Percentiles rank a stretch among this genome's conserved stretches.
phyloP scores from a whole-genome alignment of 441 rosid genomes.

The Euphorbia celastroides region DNA sequence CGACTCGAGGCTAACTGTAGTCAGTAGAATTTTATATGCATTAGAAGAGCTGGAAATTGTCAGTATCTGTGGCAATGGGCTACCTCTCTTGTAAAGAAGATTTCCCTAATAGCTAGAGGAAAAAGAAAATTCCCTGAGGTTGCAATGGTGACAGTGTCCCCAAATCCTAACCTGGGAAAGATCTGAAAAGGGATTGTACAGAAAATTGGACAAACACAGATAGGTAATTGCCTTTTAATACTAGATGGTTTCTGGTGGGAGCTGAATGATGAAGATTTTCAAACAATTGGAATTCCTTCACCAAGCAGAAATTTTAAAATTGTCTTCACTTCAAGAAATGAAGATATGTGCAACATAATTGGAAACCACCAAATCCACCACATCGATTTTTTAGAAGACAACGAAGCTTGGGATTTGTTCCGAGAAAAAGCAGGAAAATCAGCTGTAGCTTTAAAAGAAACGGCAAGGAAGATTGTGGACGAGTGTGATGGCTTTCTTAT shows the following conservation, averaged over 20 bases:
- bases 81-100: neutral
- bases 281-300: neutral
- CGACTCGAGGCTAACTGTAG: neutral
- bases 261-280: neutral
- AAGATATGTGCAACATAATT: slow-evolving; percentile 8
- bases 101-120: neutral
- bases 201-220: neutral
- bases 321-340: neutral
- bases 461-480: neutral
- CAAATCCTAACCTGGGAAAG: neutral
- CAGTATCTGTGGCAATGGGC: neutral
- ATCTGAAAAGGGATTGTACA: neutral
- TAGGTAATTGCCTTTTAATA: neutral
- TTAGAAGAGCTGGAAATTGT: neutral
- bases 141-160: neutral
- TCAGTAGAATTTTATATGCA: neutral
- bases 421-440: slow-evolving; percentile 1
- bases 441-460: neutral
- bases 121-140: neutral
- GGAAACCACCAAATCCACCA: slow-evolving; percentile 1
- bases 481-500: slow-evolving; percentile 11
- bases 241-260: neutral
- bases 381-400: neutral
- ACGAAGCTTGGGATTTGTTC: slow-evolving; percentile 25
- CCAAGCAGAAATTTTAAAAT: neutral